Percentiles rank a stretch among this genome's conserved stretches.
Conservation (phyloP, 2,329 filamentous ascomycete genomes). For the Pseudodiploospora longispora region DNA sequence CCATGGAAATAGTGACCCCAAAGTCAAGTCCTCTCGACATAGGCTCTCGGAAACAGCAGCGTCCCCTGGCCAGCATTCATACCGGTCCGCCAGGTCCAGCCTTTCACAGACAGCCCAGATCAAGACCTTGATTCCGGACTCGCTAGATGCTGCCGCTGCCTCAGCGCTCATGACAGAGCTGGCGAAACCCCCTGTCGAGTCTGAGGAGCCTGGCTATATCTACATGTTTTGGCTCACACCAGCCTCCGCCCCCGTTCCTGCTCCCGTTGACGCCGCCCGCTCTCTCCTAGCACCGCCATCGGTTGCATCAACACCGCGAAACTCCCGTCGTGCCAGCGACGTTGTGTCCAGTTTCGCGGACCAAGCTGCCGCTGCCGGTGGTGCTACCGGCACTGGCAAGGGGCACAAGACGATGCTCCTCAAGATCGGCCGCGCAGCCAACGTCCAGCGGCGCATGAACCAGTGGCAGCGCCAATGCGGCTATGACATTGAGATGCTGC, state of each 20-base stretch:
- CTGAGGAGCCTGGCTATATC: constrained; percentile 79
- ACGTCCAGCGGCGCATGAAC: constrained; percentile 84
- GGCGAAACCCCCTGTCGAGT: constrained; percentile 57
- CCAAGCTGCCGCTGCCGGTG: not conserved
- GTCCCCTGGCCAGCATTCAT: constrained; percentile 20
- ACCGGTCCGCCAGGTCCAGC: constrained; percentile 22
- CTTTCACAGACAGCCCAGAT: constrained; percentile 22
- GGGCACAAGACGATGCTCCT: constrained; percentile 55
- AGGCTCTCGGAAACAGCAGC: constrained; percentile 9
- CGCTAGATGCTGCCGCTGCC: constrained; percentile 58
- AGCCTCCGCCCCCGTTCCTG: constrained; percentile 39
- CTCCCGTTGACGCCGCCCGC: constrained; percentile 50
- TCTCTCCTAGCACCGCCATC: constrained; percentile 48
- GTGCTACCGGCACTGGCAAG: constrained; percentile 11
- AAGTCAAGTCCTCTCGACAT: too few relatives aligned
- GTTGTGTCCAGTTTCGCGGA: constrained; percentile 44
- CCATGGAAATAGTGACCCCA: too few relatives aligned
- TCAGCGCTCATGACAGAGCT: constrained; percentile 70
- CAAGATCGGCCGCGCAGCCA: constrained; percentile 62
- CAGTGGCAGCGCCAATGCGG: constrained; percentile 93
- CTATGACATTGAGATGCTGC: constrained; percentile 76
- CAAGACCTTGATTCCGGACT: constrained; percentile 55
- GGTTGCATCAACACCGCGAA: constrained; percentile 23
- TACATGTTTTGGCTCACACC: constrained; percentile 98
- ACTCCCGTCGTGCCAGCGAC: constrained; percentile 43